A percentile compares a stretch with the other conserved stretches of the same genome.
Evolutionary conservation across 805 yeast species (phyloP).

Genomic region (Jamesozyma lodderae): DNA sequence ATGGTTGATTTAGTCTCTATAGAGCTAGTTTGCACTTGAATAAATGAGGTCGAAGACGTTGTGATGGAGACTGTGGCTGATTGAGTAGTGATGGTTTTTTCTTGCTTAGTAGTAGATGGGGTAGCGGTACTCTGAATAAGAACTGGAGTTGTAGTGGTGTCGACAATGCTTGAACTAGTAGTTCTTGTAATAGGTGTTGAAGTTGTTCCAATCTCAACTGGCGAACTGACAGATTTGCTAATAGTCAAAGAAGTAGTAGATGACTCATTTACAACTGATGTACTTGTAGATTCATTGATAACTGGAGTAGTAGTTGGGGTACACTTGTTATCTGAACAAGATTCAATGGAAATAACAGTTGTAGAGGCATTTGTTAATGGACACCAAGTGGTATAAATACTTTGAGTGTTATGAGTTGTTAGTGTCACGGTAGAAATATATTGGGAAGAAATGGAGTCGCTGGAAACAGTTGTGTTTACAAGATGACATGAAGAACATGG

Average conservation of each 20-base stretch:
- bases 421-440: background rate
- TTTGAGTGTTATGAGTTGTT: background rate
- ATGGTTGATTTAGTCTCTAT: too few species aligned
- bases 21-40: too few species aligned
- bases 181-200: conserved; percentile 2
- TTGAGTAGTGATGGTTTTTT: background rate
- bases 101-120: background rate
- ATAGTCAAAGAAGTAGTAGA: too few species aligned
- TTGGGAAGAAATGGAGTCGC: background rate
- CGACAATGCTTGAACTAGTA: background rate
- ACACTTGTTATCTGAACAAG: conserved; percentile 2
- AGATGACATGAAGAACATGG: background rate
- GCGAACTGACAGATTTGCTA: too few species aligned
- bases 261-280: background rate
- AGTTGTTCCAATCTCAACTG: background rate
- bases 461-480: background rate
- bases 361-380: background rate
- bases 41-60: too few species aligned
- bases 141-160: conserved; percentile 1
- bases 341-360: conserved; percentile 2
- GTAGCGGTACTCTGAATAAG: background rate
- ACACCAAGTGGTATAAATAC: conserved; percentile 1
- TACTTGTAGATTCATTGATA: background rate
- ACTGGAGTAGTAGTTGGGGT: background rate
- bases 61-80: too few species aligned